Evolutionary conservation across 2,329 filamentous ascomycete species (phyloP), one percentile per base, ranked within the genome.

Genomic region (Furcasterigmium furcatum): DNA sequence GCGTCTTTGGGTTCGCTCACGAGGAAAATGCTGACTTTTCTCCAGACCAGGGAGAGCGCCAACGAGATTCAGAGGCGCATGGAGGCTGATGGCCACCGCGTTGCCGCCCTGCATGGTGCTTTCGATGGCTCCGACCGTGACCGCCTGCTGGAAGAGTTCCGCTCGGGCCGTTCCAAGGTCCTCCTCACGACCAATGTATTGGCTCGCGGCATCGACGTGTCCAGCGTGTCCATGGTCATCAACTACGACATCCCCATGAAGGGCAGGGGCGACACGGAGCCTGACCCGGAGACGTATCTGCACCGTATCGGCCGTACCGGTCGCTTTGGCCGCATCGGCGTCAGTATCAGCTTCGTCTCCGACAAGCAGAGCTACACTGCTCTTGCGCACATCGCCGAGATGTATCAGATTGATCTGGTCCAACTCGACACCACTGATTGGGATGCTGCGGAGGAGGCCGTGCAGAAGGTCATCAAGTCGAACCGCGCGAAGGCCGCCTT

Each of bases 181-280:
- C 84, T 99, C 51, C 96, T 99, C 61, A 95, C 94, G 2, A 99
- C 94, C 56, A 99, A 99, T 61, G 91, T 99, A 30, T 80, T 99
- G 47, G 88, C 94, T 9, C 91, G 94, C 61, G 94, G 94, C 63
- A 97, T 99, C 58, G 94, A 99, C 61, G 80, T 84, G 73, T 97
- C 63, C 67, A 95, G 71, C 22, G 94, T 99, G 13, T 96, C 91
- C 9, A 94, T 99, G 85, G 94, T 99, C 44, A 91, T 99, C 75
- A 99, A 99, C 74, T 99, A 99, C 68, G 87, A 90, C 56, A 87
- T 90, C 47, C 86, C 86, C 20, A 87, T 86, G 74, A 85, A 86
- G 60, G 84, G 87, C 34, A 70, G 78, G 25, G 83, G 87, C 16
- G 91, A 97, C 56, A 77, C 77, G 22, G 88, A 94, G 67, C 87